Evolutionary conservation across 2,329 filamentous ascomycete species (phyloP), one percentile per base, ranked within the genome.

Genomic region (Aschersonia sp.): DNA sequence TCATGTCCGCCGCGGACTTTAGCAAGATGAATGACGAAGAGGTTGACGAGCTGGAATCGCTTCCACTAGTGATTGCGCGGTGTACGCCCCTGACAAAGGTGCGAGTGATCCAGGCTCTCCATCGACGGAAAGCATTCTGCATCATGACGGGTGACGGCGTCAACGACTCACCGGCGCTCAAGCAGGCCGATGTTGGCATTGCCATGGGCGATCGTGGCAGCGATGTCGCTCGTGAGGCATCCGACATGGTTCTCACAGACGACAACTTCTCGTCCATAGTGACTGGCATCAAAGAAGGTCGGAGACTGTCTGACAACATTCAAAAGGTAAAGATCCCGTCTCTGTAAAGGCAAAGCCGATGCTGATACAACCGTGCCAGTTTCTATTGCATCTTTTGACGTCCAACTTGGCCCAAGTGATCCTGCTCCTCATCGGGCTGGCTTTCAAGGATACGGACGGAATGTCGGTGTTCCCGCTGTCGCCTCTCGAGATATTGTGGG

Each of bases 181-280:
- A 84, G 59, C 75, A 80, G 54, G 79, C 83, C 5, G 82, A 87
- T 56, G 81, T 87, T 12, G 83, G 83, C 56, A 86, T 87, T 53
- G 82, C 82, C 52, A 87, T 86, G 82, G 81, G 82, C 44, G 68
- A 78, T 52, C 72, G 79, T 41, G 83, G 83, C 12, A 83, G 77
- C 43, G 83, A 86, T 57, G 82, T 87, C 8, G 82, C 83, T 51
- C 86, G 85, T 57, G 81, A 92, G 63, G 87, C 87, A 3, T 83
- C 85, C 1, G 87, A 94, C 58, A 92, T 94, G 73, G 85, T 94
- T 37, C 69, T 94, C 41, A 88, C 85, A 0, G 86, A 92, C 59
- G 87, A 92, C 62, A 89, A 94, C 65, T 94, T 94, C 59, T 84
- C 87, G 9, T 87, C 83, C 31, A 86, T 85, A 48, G 73, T 85